A percentile compares a stretch with the other conserved stretches of the same genome.
Conservation (phyloP, 371 early-diverging fungal species). For the Coemansia sp. region DNA sequence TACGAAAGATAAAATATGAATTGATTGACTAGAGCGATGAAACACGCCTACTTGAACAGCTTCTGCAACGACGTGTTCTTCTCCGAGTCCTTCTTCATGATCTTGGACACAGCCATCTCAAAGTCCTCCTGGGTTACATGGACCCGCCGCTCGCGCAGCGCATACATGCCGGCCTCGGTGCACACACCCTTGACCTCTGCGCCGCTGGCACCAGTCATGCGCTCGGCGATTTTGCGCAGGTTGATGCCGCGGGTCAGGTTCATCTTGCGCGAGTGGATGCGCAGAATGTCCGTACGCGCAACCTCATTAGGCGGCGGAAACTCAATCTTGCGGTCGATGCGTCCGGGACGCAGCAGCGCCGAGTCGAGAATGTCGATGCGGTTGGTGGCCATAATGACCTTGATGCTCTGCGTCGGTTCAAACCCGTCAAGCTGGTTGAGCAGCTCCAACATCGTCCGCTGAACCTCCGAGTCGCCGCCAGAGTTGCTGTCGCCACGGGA, state of each 20-base stretch:
- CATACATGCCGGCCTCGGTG: constrained; percentile 99
- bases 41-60: constrained; percentile 80
- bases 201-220: constrained; percentile 95
- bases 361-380: constrained; percentile 98
- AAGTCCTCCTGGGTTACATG: constrained; percentile 99
- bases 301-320: constrained; percentile 98
- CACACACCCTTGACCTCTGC: constrained; percentile 99
- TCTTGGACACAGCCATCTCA: constrained; percentile 99
- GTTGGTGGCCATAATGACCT: constrained; percentile 99
- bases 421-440: constrained; percentile 98
- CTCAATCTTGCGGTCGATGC: constrained; percentile 99
- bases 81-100: constrained; percentile 98
- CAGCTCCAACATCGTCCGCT: constrained; percentile 89
- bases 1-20: background rate
- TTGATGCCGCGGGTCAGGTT: constrained; percentile 98
- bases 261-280: constrained; percentile 99
- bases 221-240: constrained; percentile 92
- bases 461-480: constrained; percentile 96
- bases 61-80: constrained; percentile 95
- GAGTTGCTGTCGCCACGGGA: constrained; percentile 85
- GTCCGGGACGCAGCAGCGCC: constrained; percentile 96
- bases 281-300: constrained; percentile 97
- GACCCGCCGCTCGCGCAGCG: constrained; percentile 98
- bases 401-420: constrained; percentile 98
- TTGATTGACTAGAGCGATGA: background rate